Conservation (phyloP, 2,329 filamentous ascomycete genomes). For the Lasiodiplodia sp. region DNA sequence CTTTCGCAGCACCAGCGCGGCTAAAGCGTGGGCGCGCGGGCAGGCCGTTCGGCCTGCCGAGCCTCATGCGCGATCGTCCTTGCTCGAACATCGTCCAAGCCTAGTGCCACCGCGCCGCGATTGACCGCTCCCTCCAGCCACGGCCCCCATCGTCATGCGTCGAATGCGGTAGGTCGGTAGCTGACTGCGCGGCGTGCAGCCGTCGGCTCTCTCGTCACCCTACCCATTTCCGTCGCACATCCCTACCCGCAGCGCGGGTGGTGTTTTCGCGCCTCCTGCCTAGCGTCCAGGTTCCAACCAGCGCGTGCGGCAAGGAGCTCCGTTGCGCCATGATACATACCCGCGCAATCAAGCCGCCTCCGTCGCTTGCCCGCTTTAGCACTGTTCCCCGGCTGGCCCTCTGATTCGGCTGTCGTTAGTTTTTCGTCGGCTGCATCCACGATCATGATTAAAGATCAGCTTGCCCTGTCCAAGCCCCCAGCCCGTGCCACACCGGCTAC, state of each 20-base stretch:
- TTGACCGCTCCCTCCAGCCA: conserved; percentile 31
- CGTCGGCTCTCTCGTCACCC: conserved; percentile 27
- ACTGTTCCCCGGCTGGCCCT: conserved; percentile 43
- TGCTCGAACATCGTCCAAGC: conserved; percentile 28
- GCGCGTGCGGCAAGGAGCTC: conserved; percentile 45
- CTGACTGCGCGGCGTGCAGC: conserved; percentile 25
- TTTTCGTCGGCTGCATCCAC: conserved; percentile 41
- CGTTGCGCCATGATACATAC: conserved; percentile 52
- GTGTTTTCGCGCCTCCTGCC: conserved; percentile 29
- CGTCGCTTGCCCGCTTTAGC: conserved; percentile 32
- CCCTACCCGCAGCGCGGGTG: conserved; percentile 26
- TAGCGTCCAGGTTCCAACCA: conserved; percentile 25
- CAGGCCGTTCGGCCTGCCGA: conserved; percentile 22
- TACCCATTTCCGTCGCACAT: conserved; percentile 21
- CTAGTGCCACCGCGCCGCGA: conserved; percentile 27
- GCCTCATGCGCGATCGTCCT: conserved; percentile 31
- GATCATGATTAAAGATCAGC: conserved; percentile 41
- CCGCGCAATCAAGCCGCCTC: conserved; percentile 37
- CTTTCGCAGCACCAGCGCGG: conserved; percentile 26
- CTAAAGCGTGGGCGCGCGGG: conserved; percentile 24
- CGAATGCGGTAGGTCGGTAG: conserved; percentile 25
- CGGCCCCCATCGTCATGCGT: conserved; percentile 28
- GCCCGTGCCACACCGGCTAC: conserved; percentile 43
- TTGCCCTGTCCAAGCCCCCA: conserved; percentile 41
- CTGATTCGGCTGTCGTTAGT: conserved; percentile 40